Percentiles rank a stretch among this genome's conserved stretches.
These are phyloP conservation scores for Termitomyces sp. DNA, from an alignment of 1,284 basidiomycete species.

Conservation along the genomic window DNA sequence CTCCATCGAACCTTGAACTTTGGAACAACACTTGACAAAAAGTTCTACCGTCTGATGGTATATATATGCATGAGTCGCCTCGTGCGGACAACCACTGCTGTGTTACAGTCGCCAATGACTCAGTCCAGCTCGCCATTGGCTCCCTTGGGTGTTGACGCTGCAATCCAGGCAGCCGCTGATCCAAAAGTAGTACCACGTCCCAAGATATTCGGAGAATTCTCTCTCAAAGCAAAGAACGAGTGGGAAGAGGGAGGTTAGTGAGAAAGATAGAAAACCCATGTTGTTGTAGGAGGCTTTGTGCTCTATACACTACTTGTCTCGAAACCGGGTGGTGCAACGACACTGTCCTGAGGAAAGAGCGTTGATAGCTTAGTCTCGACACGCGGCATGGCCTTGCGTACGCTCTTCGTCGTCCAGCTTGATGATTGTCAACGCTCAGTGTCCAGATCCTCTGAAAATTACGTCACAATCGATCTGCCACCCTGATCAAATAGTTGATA, in stretches of 20 bases:
- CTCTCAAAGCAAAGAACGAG: conserved; percentile 65
- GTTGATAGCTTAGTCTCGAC: conserved; percentile 7
- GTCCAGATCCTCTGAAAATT: no score
- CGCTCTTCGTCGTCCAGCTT: no score
- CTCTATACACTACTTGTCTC: conserved; percentile 72
- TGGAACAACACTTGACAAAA: no score
- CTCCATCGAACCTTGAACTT: no score
- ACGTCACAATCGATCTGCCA: no score
- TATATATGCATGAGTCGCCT: no score
- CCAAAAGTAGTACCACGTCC: conserved; percentile 30
- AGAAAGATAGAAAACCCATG: no score
- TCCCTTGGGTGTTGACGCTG: conserved; percentile 57
- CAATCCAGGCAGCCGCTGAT: conserved; percentile 38
- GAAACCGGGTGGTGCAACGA: conserved; percentile 69
- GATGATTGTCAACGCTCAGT: no score
- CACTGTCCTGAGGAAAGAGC: conserved; percentile 51
- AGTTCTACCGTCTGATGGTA: no score
- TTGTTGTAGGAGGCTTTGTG: conserved; percentile 18
- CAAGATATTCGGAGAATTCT: conserved; percentile 70
- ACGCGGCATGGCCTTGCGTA: conserved; percentile 79
- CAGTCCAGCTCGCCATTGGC: conserved; percentile 43
- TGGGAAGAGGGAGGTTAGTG: no score
- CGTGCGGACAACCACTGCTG: not conserved
- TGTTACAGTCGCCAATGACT: conserved; percentile 5
- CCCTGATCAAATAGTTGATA: no score